Evolutionary conservation across 2,329 filamentous ascomycete species (phyloP).

Genomic region (Cytospora leucostoma): DNA sequence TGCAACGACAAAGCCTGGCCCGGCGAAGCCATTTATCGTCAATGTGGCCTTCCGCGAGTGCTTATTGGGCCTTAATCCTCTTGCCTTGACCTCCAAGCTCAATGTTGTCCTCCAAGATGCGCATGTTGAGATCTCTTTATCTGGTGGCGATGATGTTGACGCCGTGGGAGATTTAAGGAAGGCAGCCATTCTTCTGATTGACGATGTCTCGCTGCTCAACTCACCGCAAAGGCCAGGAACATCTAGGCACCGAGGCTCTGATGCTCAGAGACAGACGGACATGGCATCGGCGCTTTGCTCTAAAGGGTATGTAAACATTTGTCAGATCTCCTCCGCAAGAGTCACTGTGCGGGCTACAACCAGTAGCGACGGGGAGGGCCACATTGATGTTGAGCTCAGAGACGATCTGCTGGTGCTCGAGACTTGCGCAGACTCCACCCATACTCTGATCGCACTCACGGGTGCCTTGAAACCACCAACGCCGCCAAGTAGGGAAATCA

Average conservation of each 20-base stretch:
- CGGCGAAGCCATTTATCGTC: conserved; percentile 62
- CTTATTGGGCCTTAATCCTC: conserved; percentile 80
- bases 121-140: conserved; percentile 67
- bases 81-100: conserved; percentile 72
- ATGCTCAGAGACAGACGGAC: conserved; percentile 42
- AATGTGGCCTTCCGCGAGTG: conserved; percentile 81
- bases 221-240: conserved; percentile 43
- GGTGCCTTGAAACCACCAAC: conserved; percentile 81
- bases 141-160: conserved; percentile 64
- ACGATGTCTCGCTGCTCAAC: conserved; percentile 61
- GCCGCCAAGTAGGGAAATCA: conserved; percentile 77
- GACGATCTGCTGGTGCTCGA: conserved; percentile 89
- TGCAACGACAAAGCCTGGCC: conserved; percentile 33
- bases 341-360: conserved; percentile 62
- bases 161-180: conserved; percentile 72
- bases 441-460: conserved; percentile 79
- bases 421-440: conserved; percentile 94
- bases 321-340: conserved; percentile 81
- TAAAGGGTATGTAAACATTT: conserved; percentile 81
- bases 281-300: conserved; percentile 60
- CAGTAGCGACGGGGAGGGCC: conserved; percentile 60
- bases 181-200: conserved; percentile 79
- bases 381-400: conserved; percentile 76
- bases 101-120: conserved; percentile 78
- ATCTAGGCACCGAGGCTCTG: conserved; percentile 39